Conservation (phyloP, 192 early-diverging fungal species). For the Lobosporangium transversale region DNA sequence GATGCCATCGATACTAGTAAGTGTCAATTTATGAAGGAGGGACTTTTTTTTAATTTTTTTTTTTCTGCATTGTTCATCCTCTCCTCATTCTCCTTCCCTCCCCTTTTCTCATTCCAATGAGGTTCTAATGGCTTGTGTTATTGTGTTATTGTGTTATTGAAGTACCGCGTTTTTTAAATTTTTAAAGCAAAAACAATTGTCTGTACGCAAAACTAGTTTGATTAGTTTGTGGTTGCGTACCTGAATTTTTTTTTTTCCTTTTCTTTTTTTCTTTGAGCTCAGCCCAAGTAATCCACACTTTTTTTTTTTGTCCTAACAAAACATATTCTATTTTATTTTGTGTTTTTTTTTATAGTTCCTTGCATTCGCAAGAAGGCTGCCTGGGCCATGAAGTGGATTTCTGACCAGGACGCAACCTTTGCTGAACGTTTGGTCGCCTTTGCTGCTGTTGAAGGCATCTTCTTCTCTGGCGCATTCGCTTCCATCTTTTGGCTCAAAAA, state of each 20-base stretch:
- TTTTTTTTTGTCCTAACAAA: background rate
- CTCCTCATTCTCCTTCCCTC: background rate
- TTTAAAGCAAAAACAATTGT: background rate
- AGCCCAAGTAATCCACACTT: background rate
- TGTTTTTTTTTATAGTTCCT: conserved; percentile 69
- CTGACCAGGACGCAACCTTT: conserved; percentile 81
- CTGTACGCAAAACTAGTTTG: background rate
- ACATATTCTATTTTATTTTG: background rate
- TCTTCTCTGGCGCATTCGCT: conserved; percentile 97
- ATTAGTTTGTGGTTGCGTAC: no score
- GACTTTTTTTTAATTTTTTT: background rate
- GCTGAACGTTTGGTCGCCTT: conserved; percentile 94
- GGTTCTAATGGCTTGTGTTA: conserved; percentile 1
- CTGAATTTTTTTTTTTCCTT: background rate
- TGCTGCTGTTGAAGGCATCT: conserved; percentile 98
- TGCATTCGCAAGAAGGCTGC: conserved; percentile 96
- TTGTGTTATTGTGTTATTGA: no score
- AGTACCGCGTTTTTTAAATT: conserved; percentile 5
- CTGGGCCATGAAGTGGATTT: conserved; percentile 97
- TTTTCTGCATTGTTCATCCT: background rate
- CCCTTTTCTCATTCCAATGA: background rate
- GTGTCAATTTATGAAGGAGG: background rate
- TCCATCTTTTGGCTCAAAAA: conserved; percentile 99
- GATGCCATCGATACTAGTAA: conserved; percentile 91
- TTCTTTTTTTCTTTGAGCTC: background rate